Base-by-base conservation (phyloP, 1,139 yeast species). In the Yamadazyma dushanensis region DNA sequence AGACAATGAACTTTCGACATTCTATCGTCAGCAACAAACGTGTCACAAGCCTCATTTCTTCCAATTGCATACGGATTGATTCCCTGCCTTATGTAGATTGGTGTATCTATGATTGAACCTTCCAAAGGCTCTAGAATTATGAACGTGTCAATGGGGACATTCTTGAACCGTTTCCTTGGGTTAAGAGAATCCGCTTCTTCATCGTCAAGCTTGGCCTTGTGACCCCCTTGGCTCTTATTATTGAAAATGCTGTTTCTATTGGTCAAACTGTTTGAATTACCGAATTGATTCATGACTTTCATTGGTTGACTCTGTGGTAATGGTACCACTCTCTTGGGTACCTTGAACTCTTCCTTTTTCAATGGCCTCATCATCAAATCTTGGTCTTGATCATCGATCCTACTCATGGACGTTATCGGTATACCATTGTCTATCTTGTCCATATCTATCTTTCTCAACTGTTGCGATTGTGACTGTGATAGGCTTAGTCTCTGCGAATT, bases 1-100 rank as follows among this genome's bases (percentile, higher is more conserved):
- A 81, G 66, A 54, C 97, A 89, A 56, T 92, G 97, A 3, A 83
- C 70, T 45, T 88, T 85, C 2, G 97, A 89, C 50, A 90, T 73
- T 34, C 96, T 65, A 47, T 76, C 83, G 49, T 89, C 96, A 26
- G 73, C 66, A 11, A 88, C 74, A 31, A 63, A 66, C 16, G 72
- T 68, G 48, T 82, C 79, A 41, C 85, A 78, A 2, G 76, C 69
- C 33, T 76, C 80, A 24, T 75, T 70, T 31, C 94, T 59, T 0
- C 94, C 94, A 36, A 84, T 71, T 30, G 79, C 66, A 52, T 76
- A 82, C 3, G 83, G 80, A 32, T 74, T 77, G 10, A 70, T 68
- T 11, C 85, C 84, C 48, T 81, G 88, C 29, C 76, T 72, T 10
- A 89, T 66, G 38, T 68, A 66, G 7, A 89, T 71, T 3, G 78